phyloP scores from a whole-genome alignment of 1,139 yeast species.

The Schizosaccharomyces versatilis region DNA sequence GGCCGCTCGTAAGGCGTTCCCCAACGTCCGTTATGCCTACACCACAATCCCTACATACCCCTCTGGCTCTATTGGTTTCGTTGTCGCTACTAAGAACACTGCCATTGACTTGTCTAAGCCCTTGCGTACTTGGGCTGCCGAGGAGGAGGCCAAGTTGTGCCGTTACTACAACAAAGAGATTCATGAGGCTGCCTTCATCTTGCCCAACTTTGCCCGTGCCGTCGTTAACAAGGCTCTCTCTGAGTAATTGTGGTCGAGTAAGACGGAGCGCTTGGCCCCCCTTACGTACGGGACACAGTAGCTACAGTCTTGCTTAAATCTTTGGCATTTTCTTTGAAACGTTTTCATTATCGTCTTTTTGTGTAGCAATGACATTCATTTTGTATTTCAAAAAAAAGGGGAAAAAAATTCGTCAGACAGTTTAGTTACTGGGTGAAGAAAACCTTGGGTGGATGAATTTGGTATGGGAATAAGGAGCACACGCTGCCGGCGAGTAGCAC shows the following conservation, averaged over 20 bases:
- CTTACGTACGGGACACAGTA: neutral
- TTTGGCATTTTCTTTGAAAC: neutral
- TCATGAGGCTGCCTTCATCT: constrained; percentile 58
- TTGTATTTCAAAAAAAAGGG: neutral
- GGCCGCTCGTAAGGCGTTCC: constrained; percentile 51
- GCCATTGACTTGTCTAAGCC: constrained; percentile 34
- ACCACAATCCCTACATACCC: constrained; percentile 77
- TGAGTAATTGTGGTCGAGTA: neutral
- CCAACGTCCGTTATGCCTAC: constrained; percentile 35
- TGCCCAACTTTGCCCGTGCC: constrained; percentile 66
- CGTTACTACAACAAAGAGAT: constrained; percentile 52
- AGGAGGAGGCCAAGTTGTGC: constrained; percentile 32
- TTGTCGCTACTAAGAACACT: constrained; percentile 52
- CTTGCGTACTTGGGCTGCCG: constrained; percentile 26
- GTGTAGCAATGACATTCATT: neutral
- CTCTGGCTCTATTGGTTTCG: constrained; percentile 82
- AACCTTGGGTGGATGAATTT: neutral
- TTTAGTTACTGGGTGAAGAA: neutral
- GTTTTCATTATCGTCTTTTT: neutral
- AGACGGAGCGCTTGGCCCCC: neutral
- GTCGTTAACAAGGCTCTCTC: constrained; percentile 15
- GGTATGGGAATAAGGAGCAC: neutral
- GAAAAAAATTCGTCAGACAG: neutral
- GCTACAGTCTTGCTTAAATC: neutral
- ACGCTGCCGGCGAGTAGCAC: too few species aligned